Conservation (phyloP, 768 basidiomycete species). For the Nidularia pulvinata region DNA sequence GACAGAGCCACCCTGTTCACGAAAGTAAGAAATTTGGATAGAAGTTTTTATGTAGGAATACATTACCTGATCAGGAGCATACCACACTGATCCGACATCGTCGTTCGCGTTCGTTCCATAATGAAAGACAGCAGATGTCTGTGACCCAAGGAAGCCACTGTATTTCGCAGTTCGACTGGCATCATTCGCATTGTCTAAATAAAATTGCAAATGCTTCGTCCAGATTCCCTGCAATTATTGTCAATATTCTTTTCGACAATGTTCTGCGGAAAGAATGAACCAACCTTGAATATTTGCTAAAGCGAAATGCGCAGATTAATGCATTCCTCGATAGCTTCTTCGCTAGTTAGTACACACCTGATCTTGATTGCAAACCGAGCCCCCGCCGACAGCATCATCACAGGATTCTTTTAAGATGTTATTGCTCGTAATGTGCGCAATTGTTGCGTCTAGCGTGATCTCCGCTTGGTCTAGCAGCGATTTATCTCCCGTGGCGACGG, state of each 20-base stretch:
- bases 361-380: slow-evolving; percentile 40
- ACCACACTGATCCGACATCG: slow-evolving; percentile 49
- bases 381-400: slow-evolving; percentile 38
- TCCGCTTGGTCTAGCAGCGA: slow-evolving; percentile 45
- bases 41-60: not conserved
- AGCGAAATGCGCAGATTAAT: not conserved
- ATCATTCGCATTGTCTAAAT: slow-evolving; percentile 44
- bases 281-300: slow-evolving; percentile 45
- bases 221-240: slow-evolving; percentile 36
- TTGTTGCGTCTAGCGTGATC: slow-evolving; percentile 51
- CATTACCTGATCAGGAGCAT: slow-evolving; percentile 34
- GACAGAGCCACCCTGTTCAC: slow-evolving; percentile 33
- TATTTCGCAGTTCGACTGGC: slow-evolving; percentile 42
- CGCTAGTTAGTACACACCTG: slow-evolving; percentile 26
- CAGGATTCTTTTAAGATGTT: slow-evolving; percentile 51
- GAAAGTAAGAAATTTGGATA: not conserved
- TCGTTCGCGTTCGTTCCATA: slow-evolving; percentile 33
- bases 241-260: not conserved
- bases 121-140: slow-evolving; percentile 39
- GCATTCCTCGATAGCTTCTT: not conserved
- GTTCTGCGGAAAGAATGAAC: not conserved
- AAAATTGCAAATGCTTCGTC: slow-evolving; percentile 51
- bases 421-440: slow-evolving; percentile 32
- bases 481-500: slow-evolving; percentile 31
- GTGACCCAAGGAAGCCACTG: slow-evolving; percentile 33